Evolutionary conservation across 306 rosid genomes (phyloP).

Genomic region (Trifolium repens): DNA sequence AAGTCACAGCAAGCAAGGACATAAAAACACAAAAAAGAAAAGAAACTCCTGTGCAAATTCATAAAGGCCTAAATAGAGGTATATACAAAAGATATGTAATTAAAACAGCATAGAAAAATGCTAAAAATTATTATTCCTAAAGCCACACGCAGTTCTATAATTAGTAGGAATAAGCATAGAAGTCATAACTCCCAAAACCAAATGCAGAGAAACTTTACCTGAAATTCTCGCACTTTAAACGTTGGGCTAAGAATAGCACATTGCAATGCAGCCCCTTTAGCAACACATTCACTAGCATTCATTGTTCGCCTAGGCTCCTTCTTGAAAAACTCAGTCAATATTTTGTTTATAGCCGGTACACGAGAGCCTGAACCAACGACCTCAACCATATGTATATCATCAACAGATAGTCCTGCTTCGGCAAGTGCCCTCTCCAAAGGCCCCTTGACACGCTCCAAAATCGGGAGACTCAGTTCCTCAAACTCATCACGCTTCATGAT

Average conservation of each 20-base stretch:
- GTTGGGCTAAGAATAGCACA: conserved; percentile 98
- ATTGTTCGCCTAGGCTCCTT: conserved; percentile 97
- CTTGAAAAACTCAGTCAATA: conserved; percentile 83
- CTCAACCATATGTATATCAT: conserved; percentile 77
- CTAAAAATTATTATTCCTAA: not conserved
- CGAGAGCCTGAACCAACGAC: conserved; percentile 97
- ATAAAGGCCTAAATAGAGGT: not conserved
- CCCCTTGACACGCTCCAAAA: conserved; percentile 83
- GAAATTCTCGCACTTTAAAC: conserved; percentile 90
- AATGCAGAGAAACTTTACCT: conserved; percentile 53
- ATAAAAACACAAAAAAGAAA: not conserved
- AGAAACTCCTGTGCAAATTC: not conserved
- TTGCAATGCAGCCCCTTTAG: conserved; percentile 87
- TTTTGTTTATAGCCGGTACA: conserved; percentile 78
- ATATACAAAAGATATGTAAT: not conserved
- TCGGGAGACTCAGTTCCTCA: conserved; percentile 78
- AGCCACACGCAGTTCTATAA: too few species aligned
- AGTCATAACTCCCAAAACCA: too few species aligned
- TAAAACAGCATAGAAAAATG: not conserved
- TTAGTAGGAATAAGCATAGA: too few species aligned
- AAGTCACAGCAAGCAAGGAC: conserved; percentile 14
- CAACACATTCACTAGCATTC: conserved; percentile 97
- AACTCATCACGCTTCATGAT: conserved; percentile 91
- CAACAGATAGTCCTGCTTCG: conserved; percentile 76
- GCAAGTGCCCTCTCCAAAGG: conserved; percentile 90